These are phyloP conservation scores for Alternaria brassicae DNA, from an alignment of 2,329 filamentous ascomycete genomes.

Conservation along the genomic window DNA sequence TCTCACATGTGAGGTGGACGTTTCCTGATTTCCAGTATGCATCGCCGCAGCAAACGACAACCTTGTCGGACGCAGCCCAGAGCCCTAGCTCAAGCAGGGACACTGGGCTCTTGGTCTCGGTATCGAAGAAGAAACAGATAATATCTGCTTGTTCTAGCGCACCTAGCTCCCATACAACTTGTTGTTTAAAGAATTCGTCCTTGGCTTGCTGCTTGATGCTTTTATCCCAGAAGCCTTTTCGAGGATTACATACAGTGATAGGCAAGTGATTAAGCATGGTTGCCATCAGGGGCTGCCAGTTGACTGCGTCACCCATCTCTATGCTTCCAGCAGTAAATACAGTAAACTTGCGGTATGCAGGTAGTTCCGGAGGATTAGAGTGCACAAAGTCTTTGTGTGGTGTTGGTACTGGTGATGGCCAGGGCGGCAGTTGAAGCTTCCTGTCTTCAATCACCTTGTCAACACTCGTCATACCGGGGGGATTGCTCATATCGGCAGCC, in stretches of 20 bases:
- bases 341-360: constrained; percentile 40
- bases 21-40: constrained; percentile 67
- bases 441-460: constrained; percentile 32
- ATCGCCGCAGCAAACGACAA: constrained; percentile 61
- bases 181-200: constrained; percentile 57
- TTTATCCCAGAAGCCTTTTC: constrained; percentile 63
- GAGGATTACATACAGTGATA: constrained; percentile 66
- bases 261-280: constrained; percentile 52
- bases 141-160: constrained; percentile 62
- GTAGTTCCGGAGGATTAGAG: constrained; percentile 25
- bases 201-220: constrained; percentile 57
- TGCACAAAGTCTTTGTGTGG: constrained; percentile 23
- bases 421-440: constrained; percentile 28
- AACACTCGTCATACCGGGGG: constrained; percentile 15
- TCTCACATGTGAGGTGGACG: constrained; percentile 64
- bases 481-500: not conserved
- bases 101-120: constrained; percentile 61
- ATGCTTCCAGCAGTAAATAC: constrained; percentile 69
- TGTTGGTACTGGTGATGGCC: constrained; percentile 15
- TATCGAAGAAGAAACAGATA: constrained; percentile 65
- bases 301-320: constrained; percentile 51
- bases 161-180: constrained; percentile 68
- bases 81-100: constrained; percentile 69
- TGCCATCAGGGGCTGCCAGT: constrained; percentile 62
- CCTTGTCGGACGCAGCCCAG: constrained; percentile 54